Base-by-base conservation (phyloP, 805 yeast species). In the Zygosaccharomyces lentus region DNA sequence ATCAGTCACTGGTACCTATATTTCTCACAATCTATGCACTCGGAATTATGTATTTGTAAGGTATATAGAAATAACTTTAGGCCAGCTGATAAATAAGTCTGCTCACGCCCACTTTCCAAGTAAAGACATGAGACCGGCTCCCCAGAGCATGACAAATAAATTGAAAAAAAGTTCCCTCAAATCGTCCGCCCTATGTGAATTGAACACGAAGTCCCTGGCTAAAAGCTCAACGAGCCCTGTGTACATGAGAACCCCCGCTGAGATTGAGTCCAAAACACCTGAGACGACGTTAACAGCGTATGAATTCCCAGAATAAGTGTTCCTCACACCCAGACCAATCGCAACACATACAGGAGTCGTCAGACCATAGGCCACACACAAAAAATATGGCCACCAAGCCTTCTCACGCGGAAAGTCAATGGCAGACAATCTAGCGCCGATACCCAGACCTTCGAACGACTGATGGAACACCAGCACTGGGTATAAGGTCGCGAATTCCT, bases 391-490 rank as follows among this genome's bases (percentile, higher is more conserved):
- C 41, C 74, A 73, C 45, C 68, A 61, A 46, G 59, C 64, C 52
- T 63, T 66, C 35, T 40, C 44, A 21, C 55, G 52, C 7, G 84
- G 83, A 77, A 82, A 82, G 2, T 72, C 68, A 15, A 80, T 77
- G 30, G 73, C 72, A 1, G 85, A 78, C 39, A 82, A 65, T 61
- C 93, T 75, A 9, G 90, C 73, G 26, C 91, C 90, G 51, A 84
- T 72, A 55, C 91, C 91, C 44, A 84, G 72, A 52, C 91, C 91
- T 69, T 84, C 91, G 58, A 84, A 85, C 58, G 80, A 72, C 65
- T 84, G 91, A 65, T 84, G 91, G 73, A 84, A 84, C 4, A 81
- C 78, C 34, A 78, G 52, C 7, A 84, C 91, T 41, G 80, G 70
- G 58, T 81, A 84, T 37, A 84, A 69, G 4, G 85, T 74, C 36